Evolutionary conservation across 306 rosid genomes (phyloP).

Genomic region (Quercus berberidifolia): DNA sequence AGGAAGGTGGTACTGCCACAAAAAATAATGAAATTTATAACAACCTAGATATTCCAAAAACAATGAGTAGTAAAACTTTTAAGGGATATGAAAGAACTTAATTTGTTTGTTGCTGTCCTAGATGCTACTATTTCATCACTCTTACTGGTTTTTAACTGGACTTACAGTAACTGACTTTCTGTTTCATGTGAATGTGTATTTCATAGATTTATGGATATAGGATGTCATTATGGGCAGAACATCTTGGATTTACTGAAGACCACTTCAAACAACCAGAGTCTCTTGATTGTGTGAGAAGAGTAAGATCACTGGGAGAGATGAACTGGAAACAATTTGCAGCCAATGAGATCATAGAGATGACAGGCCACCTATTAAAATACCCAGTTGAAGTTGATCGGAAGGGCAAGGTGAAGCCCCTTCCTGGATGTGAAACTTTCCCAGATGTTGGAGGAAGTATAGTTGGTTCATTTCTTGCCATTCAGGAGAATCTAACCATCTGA

Average conservation of each 20-base stretch:
- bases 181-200: constrained; percentile 12
- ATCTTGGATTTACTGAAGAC: constrained; percentile 60
- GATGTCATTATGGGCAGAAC: constrained; percentile 99
- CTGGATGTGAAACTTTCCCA: constrained; percentile 77
- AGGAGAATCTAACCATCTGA: constrained; percentile 86
- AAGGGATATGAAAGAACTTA: background rate
- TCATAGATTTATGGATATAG: constrained; percentile 82
- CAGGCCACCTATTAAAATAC: constrained; percentile 81
- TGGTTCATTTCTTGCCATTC: constrained; percentile 90
- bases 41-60: background rate
- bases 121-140: background rate
- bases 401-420: constrained; percentile 78
- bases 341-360: constrained; percentile 68
- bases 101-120: background rate
- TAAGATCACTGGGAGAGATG: constrained; percentile 62
- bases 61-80: background rate
- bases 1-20: background rate
- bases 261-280: constrained; percentile 78
- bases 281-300: constrained; percentile 75
- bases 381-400: constrained; percentile 75
- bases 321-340: constrained; percentile 85
- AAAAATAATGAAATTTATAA: background rate
- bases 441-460: constrained; percentile 87
- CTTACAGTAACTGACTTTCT: background rate
- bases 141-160: background rate